Evolutionary conservation across 495 filamentous ascomycete genomes (phyloP).

Genomic region (Xylaria castorea): DNA sequence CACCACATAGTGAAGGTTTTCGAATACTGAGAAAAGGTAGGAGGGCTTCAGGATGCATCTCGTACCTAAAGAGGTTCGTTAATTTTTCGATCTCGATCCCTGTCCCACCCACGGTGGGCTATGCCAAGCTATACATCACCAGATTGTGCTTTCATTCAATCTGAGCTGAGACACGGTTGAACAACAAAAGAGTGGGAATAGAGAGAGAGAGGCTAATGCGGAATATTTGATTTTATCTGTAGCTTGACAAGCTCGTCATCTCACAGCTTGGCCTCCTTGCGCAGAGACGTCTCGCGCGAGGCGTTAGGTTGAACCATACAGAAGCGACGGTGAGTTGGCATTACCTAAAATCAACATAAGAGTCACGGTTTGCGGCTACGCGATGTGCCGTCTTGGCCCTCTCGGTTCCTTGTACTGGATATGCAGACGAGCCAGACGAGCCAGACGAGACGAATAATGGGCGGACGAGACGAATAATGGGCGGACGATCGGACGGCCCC

Average conservation of each 20-base stretch:
- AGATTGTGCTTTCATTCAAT: too few relatives aligned
- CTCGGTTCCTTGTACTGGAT: neutral
- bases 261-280: conserved; percentile 89
- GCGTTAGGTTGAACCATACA: conserved; percentile 87
- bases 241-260: conserved; percentile 97
- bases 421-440: neutral
- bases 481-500: neutral
- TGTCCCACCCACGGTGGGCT: neutral
- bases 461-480: neutral
- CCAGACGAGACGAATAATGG: neutral
- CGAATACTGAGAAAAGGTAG: neutral
- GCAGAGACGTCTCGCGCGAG: conserved; percentile 86
- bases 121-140: neutral
- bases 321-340: conserved; percentile 78
- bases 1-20: neutral
- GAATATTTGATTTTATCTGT: conserved; percentile 15
- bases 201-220: conserved; percentile 5
- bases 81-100: neutral
- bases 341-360: conserved; percentile 7
- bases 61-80: conserved; percentile 80
- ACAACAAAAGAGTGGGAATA: neutral
- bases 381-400: conserved; percentile 1
- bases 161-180: neutral
- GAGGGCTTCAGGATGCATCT: conserved; percentile 66
- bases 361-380: too few relatives aligned